Conservation (phyloP, 208 protist species). For the Leishmania amazonensis region DNA sequence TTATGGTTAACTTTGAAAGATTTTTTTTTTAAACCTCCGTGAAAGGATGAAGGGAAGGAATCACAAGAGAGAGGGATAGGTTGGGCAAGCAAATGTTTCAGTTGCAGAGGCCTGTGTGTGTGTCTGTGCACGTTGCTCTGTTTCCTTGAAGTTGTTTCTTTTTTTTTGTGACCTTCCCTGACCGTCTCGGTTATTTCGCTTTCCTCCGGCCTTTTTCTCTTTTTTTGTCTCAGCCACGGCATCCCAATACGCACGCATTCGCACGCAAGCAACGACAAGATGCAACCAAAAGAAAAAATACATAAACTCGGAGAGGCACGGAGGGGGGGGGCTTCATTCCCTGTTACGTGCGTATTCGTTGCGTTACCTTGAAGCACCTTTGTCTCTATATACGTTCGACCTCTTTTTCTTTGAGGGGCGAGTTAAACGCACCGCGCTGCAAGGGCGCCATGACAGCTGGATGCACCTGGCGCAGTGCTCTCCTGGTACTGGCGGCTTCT, state of each 20-base stretch:
- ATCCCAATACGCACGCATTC: not conserved
- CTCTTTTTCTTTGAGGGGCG: not conserved
- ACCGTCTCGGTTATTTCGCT: not conserved
- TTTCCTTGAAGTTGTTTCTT: not conserved
- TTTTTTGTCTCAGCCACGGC: not conserved
- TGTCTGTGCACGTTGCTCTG: not conserved
- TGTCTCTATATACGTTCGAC: not conserved
- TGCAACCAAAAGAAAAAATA: not conserved
- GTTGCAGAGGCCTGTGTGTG: not conserved
- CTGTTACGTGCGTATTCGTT: not conserved
- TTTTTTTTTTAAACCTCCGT: not conserved
- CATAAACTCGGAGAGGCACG: not conserved
- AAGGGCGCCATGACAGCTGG: not conserved
- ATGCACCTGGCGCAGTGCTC: not conserved
- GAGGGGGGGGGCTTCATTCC: not conserved
- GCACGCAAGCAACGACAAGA: not conserved
- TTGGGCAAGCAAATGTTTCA: not conserved
- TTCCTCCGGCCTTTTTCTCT: not conserved
- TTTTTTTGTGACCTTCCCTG: not conserved
- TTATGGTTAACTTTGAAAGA: not conserved
- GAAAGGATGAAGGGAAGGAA: not conserved
- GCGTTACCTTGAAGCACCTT: not conserved
- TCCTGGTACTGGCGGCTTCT: not conserved
- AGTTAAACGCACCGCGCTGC: not conserved
- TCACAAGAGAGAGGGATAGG: not conserved